A percentile compares a stretch with the other conserved stretches of the same genome.
Evolutionary conservation across 1,284 basidiomycete genomes (phyloP).

Genomic region (Ganoderma multipileum): DNA sequence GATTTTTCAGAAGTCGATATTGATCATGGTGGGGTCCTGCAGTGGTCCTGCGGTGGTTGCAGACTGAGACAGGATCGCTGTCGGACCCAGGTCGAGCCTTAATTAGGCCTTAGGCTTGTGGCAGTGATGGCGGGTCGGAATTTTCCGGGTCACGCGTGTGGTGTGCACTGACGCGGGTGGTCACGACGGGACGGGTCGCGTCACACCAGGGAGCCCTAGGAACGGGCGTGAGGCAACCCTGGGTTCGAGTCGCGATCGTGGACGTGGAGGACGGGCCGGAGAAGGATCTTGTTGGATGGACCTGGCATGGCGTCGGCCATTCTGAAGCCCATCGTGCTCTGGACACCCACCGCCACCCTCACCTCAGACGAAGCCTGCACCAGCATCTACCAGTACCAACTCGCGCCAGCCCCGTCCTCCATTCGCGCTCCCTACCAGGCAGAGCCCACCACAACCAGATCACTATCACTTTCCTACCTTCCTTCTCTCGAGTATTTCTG

Average conservation of each 20-base stretch:
- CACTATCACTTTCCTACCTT: constrained; percentile 37
- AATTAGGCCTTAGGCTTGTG: too few relatives aligned
- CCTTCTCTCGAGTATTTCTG: constrained; percentile 51
- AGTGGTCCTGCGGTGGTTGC: too few relatives aligned
- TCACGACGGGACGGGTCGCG: neutral
- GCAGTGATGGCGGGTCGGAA: too few relatives aligned
- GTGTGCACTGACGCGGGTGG: neutral
- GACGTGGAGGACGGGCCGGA: neutral
- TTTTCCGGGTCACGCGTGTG: neutral
- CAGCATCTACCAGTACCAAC: constrained; percentile 42
- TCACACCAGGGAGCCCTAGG: neutral
- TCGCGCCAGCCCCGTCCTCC: constrained; percentile 34
- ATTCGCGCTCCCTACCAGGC: constrained; percentile 38
- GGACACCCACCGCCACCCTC: constrained; percentile 27
- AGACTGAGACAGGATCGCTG: too few relatives aligned
- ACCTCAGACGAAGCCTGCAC: constrained; percentile 47
- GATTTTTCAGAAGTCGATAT: too few relatives aligned
- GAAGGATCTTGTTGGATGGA: too few relatives aligned
- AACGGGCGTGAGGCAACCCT: neutral
- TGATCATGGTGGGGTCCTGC: too few relatives aligned
- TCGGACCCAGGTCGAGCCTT: too few relatives aligned
- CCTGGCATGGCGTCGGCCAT: neutral
- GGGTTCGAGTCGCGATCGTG: too few relatives aligned
- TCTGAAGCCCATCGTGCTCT: constrained; percentile 39
- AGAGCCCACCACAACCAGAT: neutral